Percentiles rank a stretch among this genome's conserved stretches.
Evolutionary conservation across 768 basidiomycete genomes (phyloP).

Genomic region (Pleurotus eryngii): DNA sequence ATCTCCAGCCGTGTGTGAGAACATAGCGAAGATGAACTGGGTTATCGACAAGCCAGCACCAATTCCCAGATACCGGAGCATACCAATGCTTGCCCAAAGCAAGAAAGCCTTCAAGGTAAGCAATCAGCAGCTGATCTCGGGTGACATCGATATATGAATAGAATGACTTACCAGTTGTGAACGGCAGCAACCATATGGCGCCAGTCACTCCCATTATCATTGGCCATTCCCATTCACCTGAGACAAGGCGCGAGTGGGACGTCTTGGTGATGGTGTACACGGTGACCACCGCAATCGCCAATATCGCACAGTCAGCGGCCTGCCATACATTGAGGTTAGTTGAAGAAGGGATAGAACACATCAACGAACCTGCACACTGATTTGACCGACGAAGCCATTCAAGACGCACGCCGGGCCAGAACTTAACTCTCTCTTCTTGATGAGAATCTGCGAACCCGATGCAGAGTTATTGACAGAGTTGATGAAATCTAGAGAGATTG

Average conservation of each 20-base stretch:
- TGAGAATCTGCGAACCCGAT: slow-evolving; percentile 12
- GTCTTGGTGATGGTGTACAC: slow-evolving; percentile 13
- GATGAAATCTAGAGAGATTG: slow-evolving; percentile 7
- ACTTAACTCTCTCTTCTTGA: background rate
- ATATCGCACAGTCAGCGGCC: slow-evolving; percentile 13
- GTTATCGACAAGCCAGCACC: slow-evolving; percentile 14
- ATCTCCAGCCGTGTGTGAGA: slow-evolving; percentile 14
- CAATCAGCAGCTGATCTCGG: background rate
- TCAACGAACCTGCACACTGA: background rate
- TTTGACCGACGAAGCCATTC: slow-evolving; percentile 1
- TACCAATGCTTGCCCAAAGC: slow-evolving; percentile 14
- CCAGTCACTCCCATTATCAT: background rate
- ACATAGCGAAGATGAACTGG: slow-evolving; percentile 13
- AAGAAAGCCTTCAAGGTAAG: slow-evolving; percentile 5
- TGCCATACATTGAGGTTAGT: background rate
- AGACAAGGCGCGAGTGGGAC: background rate
- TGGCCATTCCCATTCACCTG: slow-evolving; percentile 4
- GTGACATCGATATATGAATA: no score
- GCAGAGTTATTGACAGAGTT: slow-evolving; percentile 9
- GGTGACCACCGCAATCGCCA: slow-evolving; percentile 14
- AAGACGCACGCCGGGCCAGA: background rate
- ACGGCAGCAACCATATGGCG: slow-evolving; percentile 1
- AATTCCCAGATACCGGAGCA: slow-evolving; percentile 14
- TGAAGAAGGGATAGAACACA: background rate
- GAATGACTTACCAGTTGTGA: background rate